Evolutionary conservation across 495 filamentous ascomycete species (phyloP), one percentile per base, ranked within the genome.

Genomic region (Bacidia rubella): DNA sequence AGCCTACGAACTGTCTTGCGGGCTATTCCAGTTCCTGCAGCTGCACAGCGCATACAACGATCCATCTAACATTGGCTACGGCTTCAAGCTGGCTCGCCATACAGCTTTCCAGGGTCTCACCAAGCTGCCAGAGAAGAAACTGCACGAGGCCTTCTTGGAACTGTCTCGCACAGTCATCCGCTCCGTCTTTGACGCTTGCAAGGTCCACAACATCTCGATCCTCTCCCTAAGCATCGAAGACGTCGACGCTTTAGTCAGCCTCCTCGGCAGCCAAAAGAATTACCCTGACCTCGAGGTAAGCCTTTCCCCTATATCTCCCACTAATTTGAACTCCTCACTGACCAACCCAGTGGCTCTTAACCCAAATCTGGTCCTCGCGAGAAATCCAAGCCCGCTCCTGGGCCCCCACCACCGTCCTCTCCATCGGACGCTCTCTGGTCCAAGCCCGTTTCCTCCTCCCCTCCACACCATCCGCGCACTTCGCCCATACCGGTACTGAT

Each of bases 181-280:
- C 21, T 73, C 75, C 40, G 68, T 76, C 17, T 70, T 82, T 51
- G 58, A 66, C 3, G 66, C 72, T 0, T 72, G 74, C 27, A 72
- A 70, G 40, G 63, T 70, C 7, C 60, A 73, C 22, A 70, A 72
- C 2, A 64, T 80, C 44, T 68, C 76, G 23, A 74, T 81, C 51
- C 65, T 75, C 11, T 66, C 74, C 11, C 58, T 82, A 15, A 66
- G 66, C 1, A 73, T 77, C 57, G 57, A 65, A 35, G 72, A 79
- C 42, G 62, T 82, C 2, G 74, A 74, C 52, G 72, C 74, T 11
- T 68, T 81, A 1, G 69, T 78, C 46, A 71, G 71, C 1, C 64
- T 81, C 0, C 66, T 83, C 1, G 79, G 78, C 21, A 72, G 75
- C 51, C 73, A 81, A 59, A 70, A 77, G 53, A 74, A 80, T 60